Conservation (phyloP, 1,284 basidiomycete genomes). For the Sporisorium exsertum region DNA sequence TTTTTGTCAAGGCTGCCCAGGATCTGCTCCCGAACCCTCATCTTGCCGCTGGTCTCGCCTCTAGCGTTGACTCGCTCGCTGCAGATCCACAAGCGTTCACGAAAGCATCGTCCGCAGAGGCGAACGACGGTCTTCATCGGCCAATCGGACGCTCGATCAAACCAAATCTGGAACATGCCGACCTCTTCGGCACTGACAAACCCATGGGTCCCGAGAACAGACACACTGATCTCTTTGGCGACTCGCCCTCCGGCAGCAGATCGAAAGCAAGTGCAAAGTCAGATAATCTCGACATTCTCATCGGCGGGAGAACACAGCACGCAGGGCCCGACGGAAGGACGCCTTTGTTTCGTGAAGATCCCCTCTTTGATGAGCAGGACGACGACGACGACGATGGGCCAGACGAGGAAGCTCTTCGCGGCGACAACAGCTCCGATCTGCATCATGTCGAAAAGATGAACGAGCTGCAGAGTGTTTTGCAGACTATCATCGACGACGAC, state of each 20-base stretch:
- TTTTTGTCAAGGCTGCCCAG: constrained; percentile 87
- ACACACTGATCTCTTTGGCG: constrained; percentile 45
- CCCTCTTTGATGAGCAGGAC: constrained; percentile 57
- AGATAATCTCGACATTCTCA: constrained; percentile 57
- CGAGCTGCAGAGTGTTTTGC: constrained; percentile 87
- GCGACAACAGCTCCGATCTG: constrained; percentile 38
- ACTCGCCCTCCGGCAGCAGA: constrained; percentile 24
- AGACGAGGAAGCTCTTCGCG: constrained; percentile 28
- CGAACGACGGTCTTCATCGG: constrained; percentile 18
- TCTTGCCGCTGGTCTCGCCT: constrained; percentile 56
- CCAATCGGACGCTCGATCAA: constrained; percentile 14
- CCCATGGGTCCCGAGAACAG: constrained; percentile 24
- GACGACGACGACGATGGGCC: constrained; percentile 26
- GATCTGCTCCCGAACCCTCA: constrained; percentile 74
- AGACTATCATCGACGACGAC: constrained; percentile 88
- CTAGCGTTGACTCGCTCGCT: constrained; percentile 34
- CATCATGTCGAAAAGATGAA: constrained; percentile 54
- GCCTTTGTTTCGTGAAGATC: constrained; percentile 56
- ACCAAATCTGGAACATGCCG: constrained; percentile 32
- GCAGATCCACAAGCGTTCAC: constrained; percentile 16
- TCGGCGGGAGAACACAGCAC: constrained; percentile 53
- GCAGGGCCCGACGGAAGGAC: constrained; percentile 47
- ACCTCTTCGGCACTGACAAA: constrained; percentile 46
- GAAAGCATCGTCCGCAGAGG: background rate
- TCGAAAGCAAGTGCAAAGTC: constrained; percentile 48